phyloP scores from a whole-genome alignment of 108 stramenopile species.

The Nitzschia sp. region DNA sequence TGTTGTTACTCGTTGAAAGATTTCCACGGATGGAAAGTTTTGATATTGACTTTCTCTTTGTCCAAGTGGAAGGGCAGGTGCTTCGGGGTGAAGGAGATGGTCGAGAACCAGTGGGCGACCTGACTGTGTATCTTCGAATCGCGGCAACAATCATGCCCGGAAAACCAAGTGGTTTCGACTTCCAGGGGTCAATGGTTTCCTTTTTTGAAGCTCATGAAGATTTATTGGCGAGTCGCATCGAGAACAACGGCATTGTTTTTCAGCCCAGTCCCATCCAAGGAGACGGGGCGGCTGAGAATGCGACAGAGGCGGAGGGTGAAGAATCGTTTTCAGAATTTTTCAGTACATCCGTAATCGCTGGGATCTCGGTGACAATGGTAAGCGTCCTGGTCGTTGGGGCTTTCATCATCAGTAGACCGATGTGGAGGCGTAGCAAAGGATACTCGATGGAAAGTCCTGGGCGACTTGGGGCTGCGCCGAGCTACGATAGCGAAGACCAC shows the following conservation, averaged over 20 bases:
- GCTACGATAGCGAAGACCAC: background rate
- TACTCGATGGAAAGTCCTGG: constrained; percentile 1
- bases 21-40: background rate
- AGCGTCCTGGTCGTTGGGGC: background rate
- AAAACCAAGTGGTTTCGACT: background rate
- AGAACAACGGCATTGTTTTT: background rate
- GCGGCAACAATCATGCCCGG: background rate
- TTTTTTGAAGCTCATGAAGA: constrained; percentile 3
- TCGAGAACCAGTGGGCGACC: background rate
- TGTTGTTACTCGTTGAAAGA: background rate
- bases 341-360: constrained; percentile 2
- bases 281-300: background rate
- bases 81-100: background rate
- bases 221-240: background rate
- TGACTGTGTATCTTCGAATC: constrained; percentile 6
- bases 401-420: constrained; percentile 1
- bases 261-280: background rate
- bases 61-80: background rate
- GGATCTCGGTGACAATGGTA: background rate
- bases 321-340: background rate
- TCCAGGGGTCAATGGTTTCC: constrained; percentile 6
- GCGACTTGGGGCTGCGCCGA: background rate
- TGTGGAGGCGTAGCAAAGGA: background rate
- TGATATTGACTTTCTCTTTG: background rate
- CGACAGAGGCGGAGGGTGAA: background rate